Evolutionary conservation across 2,329 filamentous ascomycete genomes (phyloP).

Genomic region (Fusarium pseudonygamai): DNA sequence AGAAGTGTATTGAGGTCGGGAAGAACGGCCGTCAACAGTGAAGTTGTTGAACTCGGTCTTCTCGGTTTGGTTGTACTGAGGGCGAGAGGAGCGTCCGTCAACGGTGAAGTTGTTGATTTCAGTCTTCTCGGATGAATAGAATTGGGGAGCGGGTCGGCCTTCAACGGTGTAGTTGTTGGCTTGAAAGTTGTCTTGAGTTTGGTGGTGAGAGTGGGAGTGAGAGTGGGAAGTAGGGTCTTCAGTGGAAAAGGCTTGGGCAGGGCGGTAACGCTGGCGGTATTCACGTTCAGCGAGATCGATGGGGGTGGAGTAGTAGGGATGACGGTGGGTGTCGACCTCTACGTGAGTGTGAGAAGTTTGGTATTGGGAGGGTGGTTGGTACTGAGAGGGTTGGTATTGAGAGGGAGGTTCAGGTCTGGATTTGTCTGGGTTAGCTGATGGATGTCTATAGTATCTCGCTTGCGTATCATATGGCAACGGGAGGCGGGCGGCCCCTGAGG

Average conservation of each 20-base stretch:
- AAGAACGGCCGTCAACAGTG: conserved; percentile 29
- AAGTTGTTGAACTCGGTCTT: conserved; percentile 30
- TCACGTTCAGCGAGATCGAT: conserved; percentile 73
- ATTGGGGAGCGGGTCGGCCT: conserved; percentile 35
- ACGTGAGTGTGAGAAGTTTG: conserved; percentile 67
- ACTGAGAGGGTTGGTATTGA: conserved; percentile 55
- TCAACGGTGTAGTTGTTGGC: conserved; percentile 41
- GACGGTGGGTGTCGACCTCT: conserved; percentile 67
- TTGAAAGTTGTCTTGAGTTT: conserved; percentile 33
- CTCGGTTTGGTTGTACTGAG: conserved; percentile 27
- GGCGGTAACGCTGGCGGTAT: conserved; percentile 70
- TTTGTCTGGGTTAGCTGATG: conserved; percentile 45
- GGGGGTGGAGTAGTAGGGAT: conserved; percentile 58
- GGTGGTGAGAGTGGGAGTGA: conserved; percentile 48
- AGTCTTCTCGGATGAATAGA: conserved; percentile 37
- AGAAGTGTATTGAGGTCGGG: conserved; percentile 32
- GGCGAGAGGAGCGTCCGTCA: conserved; percentile 35
- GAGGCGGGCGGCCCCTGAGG: conserved; percentile 39
- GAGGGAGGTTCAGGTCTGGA: conserved; percentile 50
- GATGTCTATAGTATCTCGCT: conserved; percentile 43
- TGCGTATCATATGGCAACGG: conserved; percentile 47
- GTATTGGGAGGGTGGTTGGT: conserved; percentile 56
- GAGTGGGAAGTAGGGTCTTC: conserved; percentile 48
- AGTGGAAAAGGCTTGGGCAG: conserved; percentile 51
- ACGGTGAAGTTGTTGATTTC: conserved; percentile 45